These are phyloP conservation scores for Kwoniella newhampshirensis DNA, from an alignment of 768 basidiomycete genomes.

Conservation along the genomic window DNA sequence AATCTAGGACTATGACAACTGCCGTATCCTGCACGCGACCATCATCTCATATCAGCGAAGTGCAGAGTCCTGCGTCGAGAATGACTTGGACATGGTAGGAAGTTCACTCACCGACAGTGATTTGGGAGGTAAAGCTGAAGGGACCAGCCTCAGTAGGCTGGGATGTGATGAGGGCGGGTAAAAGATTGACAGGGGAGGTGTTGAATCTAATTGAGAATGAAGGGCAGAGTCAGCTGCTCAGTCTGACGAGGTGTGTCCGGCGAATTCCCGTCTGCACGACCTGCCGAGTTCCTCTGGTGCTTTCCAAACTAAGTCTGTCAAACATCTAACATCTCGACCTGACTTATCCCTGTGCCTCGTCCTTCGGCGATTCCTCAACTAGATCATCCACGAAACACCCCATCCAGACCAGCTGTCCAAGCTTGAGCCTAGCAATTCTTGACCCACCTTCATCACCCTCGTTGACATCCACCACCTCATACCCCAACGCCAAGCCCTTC, in stretches of 20 bases:
- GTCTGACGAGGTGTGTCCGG: no score
- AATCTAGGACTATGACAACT: conserved; percentile 84
- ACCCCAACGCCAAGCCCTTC: conserved; percentile 81
- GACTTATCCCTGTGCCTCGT: no score
- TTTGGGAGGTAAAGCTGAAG: conserved; percentile 71
- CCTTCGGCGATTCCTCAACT: no score
- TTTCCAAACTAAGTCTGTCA: no score
- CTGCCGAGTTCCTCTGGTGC: no score
- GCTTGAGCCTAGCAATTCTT: background rate
- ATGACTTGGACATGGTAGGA: conserved; percentile 39
- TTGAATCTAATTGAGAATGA: conserved; percentile 64
- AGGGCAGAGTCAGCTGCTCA: no score
- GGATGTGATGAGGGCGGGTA: conserved; percentile 79
- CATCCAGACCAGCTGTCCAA: no score
- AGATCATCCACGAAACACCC: no score
- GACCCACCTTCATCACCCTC: conserved; percentile 87
- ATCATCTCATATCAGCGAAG: conserved; percentile 19
- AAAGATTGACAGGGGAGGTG: conserved; percentile 85
- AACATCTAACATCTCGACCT: no score
- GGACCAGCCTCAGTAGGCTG: conserved; percentile 69
- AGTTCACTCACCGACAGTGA: conserved; percentile 55
- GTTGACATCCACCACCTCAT: conserved; percentile 83
- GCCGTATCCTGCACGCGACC: conserved; percentile 41
- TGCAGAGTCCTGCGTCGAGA: background rate
- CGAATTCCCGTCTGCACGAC: no score